Conservation (phyloP, 2,329 filamentous ascomycete species). For the Pezicula neosporulosa region DNA sequence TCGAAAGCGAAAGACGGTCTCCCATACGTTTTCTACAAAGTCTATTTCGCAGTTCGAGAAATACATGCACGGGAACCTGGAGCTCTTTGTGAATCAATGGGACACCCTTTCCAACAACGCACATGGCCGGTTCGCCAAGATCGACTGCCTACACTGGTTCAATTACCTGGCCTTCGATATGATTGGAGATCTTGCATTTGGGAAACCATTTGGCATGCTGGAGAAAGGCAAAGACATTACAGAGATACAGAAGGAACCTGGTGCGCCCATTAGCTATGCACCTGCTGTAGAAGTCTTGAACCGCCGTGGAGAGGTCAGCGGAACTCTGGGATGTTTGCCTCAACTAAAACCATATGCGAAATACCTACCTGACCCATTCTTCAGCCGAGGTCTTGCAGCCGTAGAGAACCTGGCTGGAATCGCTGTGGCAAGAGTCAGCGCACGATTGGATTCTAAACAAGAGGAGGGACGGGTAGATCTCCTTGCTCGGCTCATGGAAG, state of each 20-base stretch:
- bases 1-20: constrained; percentile 84
- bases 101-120: constrained; percentile 53
- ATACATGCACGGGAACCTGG: constrained; percentile 79
- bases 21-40: constrained; percentile 83
- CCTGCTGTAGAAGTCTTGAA: constrained; percentile 87
- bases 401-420: constrained; percentile 83
- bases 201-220: constrained; percentile 81
- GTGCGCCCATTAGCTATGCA: constrained; percentile 62
- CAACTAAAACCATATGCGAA: constrained; percentile 74
- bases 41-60: constrained; percentile 82
- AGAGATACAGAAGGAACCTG: constrained; percentile 62
- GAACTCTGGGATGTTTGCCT: constrained; percentile 72
- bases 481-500: constrained; percentile 80
- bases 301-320: constrained; percentile 81
- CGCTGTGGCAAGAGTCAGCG: constrained; percentile 76
- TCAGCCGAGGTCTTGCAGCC: constrained; percentile 68
- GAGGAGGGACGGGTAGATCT: constrained; percentile 71
- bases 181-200: constrained; percentile 62
- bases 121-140: constrained; percentile 47
- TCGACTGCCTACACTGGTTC: constrained; percentile 80
- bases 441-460: constrained; percentile 68
- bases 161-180: constrained; percentile 59
- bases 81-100: constrained; percentile 70
- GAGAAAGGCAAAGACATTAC: constrained; percentile 71
- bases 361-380: constrained; percentile 80